Evolutionary conservation across 179 eudicot species (phyloP), one percentile per base, ranked within the genome.

Genomic region (Pouteria campechiana): DNA sequence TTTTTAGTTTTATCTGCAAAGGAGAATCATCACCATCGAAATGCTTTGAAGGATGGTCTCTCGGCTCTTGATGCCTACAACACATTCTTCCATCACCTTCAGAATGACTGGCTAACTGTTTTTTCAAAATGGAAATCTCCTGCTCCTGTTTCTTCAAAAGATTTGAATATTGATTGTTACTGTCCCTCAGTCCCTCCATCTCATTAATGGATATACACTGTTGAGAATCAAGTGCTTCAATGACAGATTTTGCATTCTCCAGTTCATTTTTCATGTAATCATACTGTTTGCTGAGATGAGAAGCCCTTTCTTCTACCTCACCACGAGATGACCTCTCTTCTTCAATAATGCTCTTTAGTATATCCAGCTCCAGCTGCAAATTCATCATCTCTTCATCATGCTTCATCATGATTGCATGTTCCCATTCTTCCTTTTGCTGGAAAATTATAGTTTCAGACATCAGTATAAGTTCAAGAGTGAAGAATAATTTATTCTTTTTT

Each of bases 181-280:
- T 54, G 39, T 50, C 63, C 54, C 72, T 77, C 25, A 82, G 81
- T 61, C 75, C 92, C 58, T 87, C 92, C 25, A 87, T 55, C 69
- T 82, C 94, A 28, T 60, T 60, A 44, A 80, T 68, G 8, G 70
- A 57, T 15, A 66, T 41, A 35, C 79, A 45, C 50, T 90, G 96
- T 46, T 83, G 81, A 33, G 94, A 66, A 66, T 87, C 81, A 18
- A 92, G 79, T 24, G 83, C 92, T 65, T 87, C 83, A 66, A 83
- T 76, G 30, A 75, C 71, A 20, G 83, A 63, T 62, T 87, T 83
- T 31, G 88, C 73, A 55, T 75, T 78, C 17, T 55, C 49, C 37
- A 82, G 69, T 28, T 87, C 85, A 42, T 38, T 68, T 44, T 66
- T 56, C 35, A 65, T 60, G 48, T 57, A 55, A 70, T 82, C 84